phyloP scores from a whole-genome alignment of 139 green algal species.

The Micractinium sp. region DNA sequence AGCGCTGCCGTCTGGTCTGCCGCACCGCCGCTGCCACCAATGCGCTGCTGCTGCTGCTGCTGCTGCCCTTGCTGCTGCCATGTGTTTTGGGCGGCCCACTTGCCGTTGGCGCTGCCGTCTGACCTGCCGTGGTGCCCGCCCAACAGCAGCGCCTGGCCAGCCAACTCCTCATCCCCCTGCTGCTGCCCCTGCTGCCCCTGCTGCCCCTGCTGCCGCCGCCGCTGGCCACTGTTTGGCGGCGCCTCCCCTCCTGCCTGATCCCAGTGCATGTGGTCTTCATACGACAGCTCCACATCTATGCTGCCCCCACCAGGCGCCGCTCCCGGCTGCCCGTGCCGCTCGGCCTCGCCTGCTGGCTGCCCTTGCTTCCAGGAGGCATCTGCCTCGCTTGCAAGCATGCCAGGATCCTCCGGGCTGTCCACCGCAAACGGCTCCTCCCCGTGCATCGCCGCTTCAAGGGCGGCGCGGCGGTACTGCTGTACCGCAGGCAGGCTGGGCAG shows the following conservation, averaged over 20 bases:
- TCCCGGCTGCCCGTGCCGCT: neutral
- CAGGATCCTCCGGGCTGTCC: neutral
- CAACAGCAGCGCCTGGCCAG: neutral
- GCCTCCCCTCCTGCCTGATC: too few species aligned
- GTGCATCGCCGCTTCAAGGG: neutral
- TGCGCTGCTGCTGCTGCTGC: neutral
- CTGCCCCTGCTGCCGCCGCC: neutral
- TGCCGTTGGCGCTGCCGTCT: neutral
- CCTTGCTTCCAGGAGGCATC: neutral
- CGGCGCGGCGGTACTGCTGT: neutral
- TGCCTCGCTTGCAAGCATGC: neutral
- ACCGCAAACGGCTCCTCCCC: neutral
- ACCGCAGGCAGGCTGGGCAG: conserved; percentile 5
- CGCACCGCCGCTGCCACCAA: neutral
- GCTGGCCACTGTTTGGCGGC: neutral
- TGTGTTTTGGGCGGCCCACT: neutral
- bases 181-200: neutral
- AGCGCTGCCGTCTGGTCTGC: neutral
- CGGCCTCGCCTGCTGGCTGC: conserved; percentile 9
- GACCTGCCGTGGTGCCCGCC: neutral
- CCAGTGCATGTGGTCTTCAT: conserved; percentile 17
- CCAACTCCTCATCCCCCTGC: neutral
- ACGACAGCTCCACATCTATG: conserved; percentile 22
- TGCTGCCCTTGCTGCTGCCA: neutral
- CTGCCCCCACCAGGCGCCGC: neutral